phyloP scores from a whole-genome alignment of 148 eudicot genomes.

The Chenopodium berlandieri region DNA sequence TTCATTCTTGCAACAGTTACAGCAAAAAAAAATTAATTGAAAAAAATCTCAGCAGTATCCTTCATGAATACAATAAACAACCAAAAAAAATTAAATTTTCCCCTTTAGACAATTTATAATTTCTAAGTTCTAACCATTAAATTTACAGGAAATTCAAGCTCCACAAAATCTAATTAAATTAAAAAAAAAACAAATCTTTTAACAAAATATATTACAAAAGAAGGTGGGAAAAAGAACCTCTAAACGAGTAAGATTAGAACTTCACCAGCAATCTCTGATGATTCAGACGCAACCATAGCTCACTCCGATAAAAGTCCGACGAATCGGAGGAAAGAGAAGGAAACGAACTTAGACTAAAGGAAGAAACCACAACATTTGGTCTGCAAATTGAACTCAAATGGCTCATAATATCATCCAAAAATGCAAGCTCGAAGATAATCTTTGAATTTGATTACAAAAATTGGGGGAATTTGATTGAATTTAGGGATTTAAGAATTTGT shows the following conservation, averaged over 20 bases:
- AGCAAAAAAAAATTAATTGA: no score
- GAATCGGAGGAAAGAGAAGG: slow-evolving; percentile 27
- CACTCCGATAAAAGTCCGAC: slow-evolving; percentile 18
- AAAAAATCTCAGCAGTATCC: no score
- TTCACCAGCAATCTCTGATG: slow-evolving; percentile 36
- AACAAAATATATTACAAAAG: neutral
- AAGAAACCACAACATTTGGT: slow-evolving; percentile 54
- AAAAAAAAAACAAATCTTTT: neutral
- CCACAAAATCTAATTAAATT: neutral
- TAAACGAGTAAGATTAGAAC: slow-evolving; percentile 24
- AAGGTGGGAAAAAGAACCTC: slow-evolving; percentile 30
- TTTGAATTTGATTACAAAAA: neutral
- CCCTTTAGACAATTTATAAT: no score
- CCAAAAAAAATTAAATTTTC: neutral
- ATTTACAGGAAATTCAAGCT: neutral
- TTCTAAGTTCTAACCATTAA: neutral
- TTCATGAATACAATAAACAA: neutral
- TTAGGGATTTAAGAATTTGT: neutral
- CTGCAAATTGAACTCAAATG: slow-evolving; percentile 59
- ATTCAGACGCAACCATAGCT: slow-evolving; percentile 38
- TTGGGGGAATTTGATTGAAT: neutral
- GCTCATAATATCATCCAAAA: slow-evolving; percentile 38
- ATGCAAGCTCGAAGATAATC: neutral
- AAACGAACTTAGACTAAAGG: slow-evolving; percentile 37
- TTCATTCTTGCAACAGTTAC: neutral